Conservation (phyloP, 345 rosid species). For the Abelmoschus esculentus region DNA sequence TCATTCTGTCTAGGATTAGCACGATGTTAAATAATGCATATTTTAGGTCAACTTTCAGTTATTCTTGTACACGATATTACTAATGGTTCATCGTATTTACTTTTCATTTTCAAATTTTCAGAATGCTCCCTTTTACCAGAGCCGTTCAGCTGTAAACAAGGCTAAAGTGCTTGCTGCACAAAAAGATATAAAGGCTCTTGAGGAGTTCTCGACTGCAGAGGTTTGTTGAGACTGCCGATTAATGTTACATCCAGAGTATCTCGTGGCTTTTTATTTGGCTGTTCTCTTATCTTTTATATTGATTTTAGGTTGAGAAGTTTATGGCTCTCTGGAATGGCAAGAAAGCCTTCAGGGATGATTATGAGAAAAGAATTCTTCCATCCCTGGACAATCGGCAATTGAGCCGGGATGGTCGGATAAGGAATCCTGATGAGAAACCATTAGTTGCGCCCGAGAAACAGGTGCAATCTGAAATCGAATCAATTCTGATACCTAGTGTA, state of each 20-base stretch:
- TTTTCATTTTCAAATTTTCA: conserved; percentile 16
- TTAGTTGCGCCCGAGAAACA: conserved; percentile 34
- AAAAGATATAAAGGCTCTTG: conserved; percentile 43
- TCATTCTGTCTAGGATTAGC: neutral
- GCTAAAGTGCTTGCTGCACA: conserved; percentile 44
- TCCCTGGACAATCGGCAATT: conserved; percentile 58
- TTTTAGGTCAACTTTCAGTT: too few species aligned
- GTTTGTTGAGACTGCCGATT: conserved; percentile 18
- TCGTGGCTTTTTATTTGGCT: neutral
- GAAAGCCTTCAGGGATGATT: conserved; percentile 79
- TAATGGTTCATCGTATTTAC: neutral
- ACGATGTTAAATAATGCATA: neutral
- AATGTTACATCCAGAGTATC: conserved; percentile 4
- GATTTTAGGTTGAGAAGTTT: conserved; percentile 62
- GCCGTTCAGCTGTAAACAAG: conserved; percentile 28
- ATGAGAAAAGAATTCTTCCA: conserved; percentile 54
- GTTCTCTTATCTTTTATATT: conserved; percentile 16
- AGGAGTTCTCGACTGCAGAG: conserved; percentile 38
- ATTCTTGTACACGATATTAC: neutral
- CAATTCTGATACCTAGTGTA: conserved; percentile 35
- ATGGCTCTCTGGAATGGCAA: conserved; percentile 59
- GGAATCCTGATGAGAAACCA: conserved; percentile 59
- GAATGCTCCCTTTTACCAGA: conserved; percentile 39
- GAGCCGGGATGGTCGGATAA: conserved; percentile 66
- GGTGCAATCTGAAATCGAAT: conserved; percentile 28